phyloP scores from a whole-genome alignment of 176 grass and related monocot genomes.

The Musa troglodytarum region DNA sequence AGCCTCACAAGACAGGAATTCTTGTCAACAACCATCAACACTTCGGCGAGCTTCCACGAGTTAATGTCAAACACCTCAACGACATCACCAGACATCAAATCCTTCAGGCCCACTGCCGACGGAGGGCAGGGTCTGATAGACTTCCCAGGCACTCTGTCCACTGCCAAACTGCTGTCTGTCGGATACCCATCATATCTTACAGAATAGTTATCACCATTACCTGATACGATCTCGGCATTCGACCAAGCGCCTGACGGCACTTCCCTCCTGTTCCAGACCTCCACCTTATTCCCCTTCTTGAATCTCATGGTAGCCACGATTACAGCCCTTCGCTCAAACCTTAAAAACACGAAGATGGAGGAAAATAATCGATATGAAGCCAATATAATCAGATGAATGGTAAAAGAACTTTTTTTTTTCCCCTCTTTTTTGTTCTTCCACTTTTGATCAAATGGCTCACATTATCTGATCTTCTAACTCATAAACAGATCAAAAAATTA shows the following conservation, averaged over 20 bases:
- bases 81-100: conserved; percentile 38
- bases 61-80: conserved; percentile 62
- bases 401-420: too few species aligned
- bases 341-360: background rate
- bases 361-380: background rate
- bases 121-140: conserved; percentile 45
- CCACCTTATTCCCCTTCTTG: conserved; percentile 52
- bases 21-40: conserved; percentile 32
- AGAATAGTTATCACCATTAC: conserved; percentile 56
- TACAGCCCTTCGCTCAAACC: background rate
- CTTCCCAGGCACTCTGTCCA: conserved; percentile 54
- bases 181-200: conserved; percentile 38
- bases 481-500: too few species aligned
- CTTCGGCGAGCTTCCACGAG: conserved; percentile 60
- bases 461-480: too few species aligned
- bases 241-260: conserved; percentile 51
- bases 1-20: conserved; percentile 45
- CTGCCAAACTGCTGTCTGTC: conserved; percentile 1
- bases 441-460: too few species aligned
- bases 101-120: background rate
- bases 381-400: background rate
- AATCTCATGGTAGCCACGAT: conserved; percentile 34
- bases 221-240: conserved; percentile 53
- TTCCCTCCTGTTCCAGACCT: conserved; percentile 44
- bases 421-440: too few species aligned